Evolutionary conservation across 768 basidiomycete species (phyloP).

Genomic region (Lactarius akahatsu): DNA sequence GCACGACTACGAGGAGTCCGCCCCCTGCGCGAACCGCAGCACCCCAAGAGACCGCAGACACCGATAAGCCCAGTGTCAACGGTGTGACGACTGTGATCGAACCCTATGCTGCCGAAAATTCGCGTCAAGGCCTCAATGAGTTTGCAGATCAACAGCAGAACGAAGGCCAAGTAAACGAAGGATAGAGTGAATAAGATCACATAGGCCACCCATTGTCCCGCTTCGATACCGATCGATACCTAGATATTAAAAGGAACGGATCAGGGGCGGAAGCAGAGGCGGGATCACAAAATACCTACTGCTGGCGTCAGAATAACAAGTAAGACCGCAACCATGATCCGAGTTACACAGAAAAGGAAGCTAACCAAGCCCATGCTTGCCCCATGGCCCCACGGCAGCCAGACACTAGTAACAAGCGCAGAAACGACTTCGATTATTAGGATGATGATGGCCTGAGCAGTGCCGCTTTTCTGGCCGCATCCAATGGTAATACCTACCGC

Average conservation of each 20-base stretch:
- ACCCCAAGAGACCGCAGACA: slow-evolving; percentile 68
- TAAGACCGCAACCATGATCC: slow-evolving; percentile 87
- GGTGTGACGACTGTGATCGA: slow-evolving; percentile 77
- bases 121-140: slow-evolving; percentile 80
- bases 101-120: slow-evolving; percentile 71
- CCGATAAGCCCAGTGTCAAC: slow-evolving; percentile 88
- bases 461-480: slow-evolving; percentile 86
- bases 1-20: slow-evolving; percentile 27
- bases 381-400: slow-evolving; percentile 96
- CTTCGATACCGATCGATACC: slow-evolving; percentile 80
- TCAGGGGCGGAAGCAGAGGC: slow-evolving; percentile 10
- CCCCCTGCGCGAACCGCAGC: slow-evolving; percentile 51
- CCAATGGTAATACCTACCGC: slow-evolving; percentile 84
- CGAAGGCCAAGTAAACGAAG: slow-evolving; percentile 80
- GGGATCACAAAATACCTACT: slow-evolving; percentile 41
- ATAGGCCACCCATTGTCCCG: slow-evolving; percentile 92
- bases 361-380: slow-evolving; percentile 96
- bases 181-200: slow-evolving; percentile 82
- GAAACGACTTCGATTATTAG: slow-evolving; percentile 85
- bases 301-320: slow-evolving; percentile 87
- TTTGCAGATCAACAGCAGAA: slow-evolving; percentile 82
- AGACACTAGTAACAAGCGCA: slow-evolving; percentile 86
- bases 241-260: slow-evolving; percentile 36
- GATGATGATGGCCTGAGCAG: slow-evolving; percentile 87
- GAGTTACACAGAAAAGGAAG: slow-evolving; percentile 87